Percentiles rank a stretch among this genome's conserved stretches.
These are phyloP conservation scores for Lepidium africanum DNA, from an alignment of 345 rosid genomes.

Conservation along the genomic window DNA sequence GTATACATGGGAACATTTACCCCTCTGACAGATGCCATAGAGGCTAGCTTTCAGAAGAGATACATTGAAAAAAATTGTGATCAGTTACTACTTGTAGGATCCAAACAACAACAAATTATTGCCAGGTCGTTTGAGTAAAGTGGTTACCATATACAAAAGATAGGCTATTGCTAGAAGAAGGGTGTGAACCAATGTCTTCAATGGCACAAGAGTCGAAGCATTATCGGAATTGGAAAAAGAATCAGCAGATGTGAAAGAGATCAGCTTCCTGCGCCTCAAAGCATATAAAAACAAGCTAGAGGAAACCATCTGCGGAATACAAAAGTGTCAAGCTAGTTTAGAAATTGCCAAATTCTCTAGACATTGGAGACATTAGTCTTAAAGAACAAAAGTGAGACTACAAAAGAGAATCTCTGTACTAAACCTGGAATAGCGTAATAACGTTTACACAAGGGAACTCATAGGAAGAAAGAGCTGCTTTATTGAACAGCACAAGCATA, in stretches of 20 bases:
- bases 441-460: conserved; percentile 82
- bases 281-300: conserved; percentile 69
- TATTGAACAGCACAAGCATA: conserved; percentile 84
- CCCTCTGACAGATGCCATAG: conserved; percentile 93
- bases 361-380: neutral
- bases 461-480: conserved; percentile 97
- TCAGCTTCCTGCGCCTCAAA: conserved; percentile 58
- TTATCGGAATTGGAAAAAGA: conserved; percentile 43
- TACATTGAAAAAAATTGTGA: conserved; percentile 7
- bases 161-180: conserved; percentile 72
- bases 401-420: neutral
- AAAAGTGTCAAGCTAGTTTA: neutral
- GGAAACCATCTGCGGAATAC: conserved; percentile 52
- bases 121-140: neutral
- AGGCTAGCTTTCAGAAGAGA: conserved; percentile 64
- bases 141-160: conserved; percentile 85
- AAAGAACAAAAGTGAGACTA: neutral
- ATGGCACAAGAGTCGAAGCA: conserved; percentile 46
- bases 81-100: conserved; percentile 1
- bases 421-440: conserved; percentile 87
- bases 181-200: conserved; percentile 61
- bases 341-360: neutral
- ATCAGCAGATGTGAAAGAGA: conserved; percentile 57
- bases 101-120: neutral
- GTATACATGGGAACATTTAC: conserved; percentile 99